These are phyloP conservation scores for Ceratocystis destructans DNA, from an alignment of 2,329 filamentous ascomycete species.

Conservation along the genomic window DNA sequence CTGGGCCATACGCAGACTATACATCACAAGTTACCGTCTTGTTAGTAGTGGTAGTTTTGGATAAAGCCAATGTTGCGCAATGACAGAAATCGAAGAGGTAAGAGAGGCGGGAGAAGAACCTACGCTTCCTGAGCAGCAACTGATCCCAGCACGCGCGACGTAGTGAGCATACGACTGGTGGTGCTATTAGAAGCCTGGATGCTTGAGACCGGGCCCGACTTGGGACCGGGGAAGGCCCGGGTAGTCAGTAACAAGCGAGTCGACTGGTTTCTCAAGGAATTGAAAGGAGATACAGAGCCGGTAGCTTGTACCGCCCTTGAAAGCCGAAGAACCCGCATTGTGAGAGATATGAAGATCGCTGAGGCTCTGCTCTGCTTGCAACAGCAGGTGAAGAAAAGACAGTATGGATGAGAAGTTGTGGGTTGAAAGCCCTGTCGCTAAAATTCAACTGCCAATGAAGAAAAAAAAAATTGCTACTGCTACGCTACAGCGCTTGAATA, in stretches of 20 bases:
- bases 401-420: background rate
- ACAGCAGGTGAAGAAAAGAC: background rate
- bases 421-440: background rate
- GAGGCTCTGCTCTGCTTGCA: background rate
- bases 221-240: constrained; percentile 9
- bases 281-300: constrained; percentile 9
- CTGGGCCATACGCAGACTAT: constrained; percentile 38
- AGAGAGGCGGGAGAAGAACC: constrained; percentile 19
- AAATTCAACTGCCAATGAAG: background rate
- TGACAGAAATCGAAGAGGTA: background rate
- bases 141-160: constrained; percentile 19
- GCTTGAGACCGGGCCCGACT: background rate
- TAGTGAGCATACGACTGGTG: constrained; percentile 16
- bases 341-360: constrained; percentile 5
- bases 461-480: constrained; percentile 14
- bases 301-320: constrained; percentile 12
- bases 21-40: background rate
- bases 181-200: background rate
- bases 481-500: constrained; percentile 1
- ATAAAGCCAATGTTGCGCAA: background rate
- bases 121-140: constrained; percentile 33
- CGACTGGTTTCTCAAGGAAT: constrained; percentile 11
- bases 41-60: background rate
- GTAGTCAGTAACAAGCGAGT: constrained; percentile 9
- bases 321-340: constrained; percentile 18